phyloP scores from a whole-genome alignment of 179 eudicot species.

The Carnegiea gigantea region DNA sequence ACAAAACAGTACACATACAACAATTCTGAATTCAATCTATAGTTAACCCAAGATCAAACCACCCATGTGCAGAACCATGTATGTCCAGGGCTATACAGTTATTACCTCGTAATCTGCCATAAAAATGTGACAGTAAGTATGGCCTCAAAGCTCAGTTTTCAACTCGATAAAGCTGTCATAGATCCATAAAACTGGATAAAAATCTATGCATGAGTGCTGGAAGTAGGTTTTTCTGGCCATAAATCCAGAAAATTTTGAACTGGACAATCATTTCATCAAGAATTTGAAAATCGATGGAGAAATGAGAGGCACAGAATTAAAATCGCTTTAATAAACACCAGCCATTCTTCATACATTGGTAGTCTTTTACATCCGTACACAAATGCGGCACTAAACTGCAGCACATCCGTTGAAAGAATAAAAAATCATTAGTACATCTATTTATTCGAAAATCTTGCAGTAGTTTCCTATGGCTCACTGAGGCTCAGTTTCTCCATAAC shows the following conservation, averaged over 20 bases:
- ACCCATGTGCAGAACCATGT: background rate
- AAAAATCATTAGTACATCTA: background rate
- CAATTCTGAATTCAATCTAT: too few species aligned
- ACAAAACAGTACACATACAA: too few species aligned
- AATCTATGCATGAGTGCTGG: too few species aligned
- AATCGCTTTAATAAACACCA: too few species aligned
- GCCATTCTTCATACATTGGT: background rate
- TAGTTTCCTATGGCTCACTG: background rate
- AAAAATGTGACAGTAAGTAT: background rate
- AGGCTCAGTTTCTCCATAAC: background rate
- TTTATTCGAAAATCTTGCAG: background rate
- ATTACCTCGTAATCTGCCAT: background rate
- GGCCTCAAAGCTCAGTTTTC: background rate
- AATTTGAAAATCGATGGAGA: background rate
- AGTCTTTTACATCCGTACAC: conserved; percentile 9
- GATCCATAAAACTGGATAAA: too few species aligned
- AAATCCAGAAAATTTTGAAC: background rate
- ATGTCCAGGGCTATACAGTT: background rate
- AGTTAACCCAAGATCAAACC: too few species aligned
- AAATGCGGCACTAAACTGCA: background rate
- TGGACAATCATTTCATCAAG: background rate
- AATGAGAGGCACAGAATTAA: background rate
- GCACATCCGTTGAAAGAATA: conserved; percentile 14
- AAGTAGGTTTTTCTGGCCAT: too few species aligned
- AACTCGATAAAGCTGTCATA: too few species aligned